Evolutionary conservation across 768 basidiomycete species (phyloP).

Genomic region (Lentinus tigrinus): DNA sequence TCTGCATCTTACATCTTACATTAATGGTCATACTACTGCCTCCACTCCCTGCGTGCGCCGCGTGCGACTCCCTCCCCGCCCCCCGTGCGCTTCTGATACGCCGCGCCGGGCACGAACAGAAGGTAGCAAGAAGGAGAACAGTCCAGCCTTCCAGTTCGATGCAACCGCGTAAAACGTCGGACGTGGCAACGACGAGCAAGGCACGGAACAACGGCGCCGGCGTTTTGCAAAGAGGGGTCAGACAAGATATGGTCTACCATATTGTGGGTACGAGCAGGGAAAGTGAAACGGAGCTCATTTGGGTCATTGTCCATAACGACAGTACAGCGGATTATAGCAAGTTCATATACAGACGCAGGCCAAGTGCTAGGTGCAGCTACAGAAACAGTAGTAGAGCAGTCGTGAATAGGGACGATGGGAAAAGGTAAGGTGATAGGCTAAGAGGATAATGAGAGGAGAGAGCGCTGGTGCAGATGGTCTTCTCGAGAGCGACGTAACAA

Average conservation of each 20-base stretch:
- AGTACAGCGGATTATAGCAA: conserved; percentile 15
- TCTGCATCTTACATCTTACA: conserved; percentile 9
- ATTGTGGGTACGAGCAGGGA: no score
- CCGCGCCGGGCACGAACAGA: no score
- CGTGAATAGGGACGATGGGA: neutral
- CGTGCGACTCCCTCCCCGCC: neutral
- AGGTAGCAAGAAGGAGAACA: no score
- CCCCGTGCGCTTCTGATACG: neutral
- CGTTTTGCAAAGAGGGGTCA: no score
- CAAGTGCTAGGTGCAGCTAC: neutral
- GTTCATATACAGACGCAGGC: conserved; percentile 11
- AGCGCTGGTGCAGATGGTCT: no score
- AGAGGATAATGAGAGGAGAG: neutral
- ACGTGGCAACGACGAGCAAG: no score
- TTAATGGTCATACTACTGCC: conserved; percentile 16
- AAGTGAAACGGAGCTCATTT: neutral
- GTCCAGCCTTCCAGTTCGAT: no score
- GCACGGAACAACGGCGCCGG: no score
- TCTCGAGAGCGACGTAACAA: neutral
- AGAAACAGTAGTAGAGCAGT: neutral
- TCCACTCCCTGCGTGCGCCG: conserved; percentile 4
- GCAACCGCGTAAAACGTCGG: no score
- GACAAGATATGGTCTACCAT: no score
- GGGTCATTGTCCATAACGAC: conserved; percentile 3
- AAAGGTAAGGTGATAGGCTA: neutral